Percentiles rank a stretch among this genome's conserved stretches.
phyloP scores from a whole-genome alignment of 805 yeast species.

The Saccharomycopsis malanga region DNA sequence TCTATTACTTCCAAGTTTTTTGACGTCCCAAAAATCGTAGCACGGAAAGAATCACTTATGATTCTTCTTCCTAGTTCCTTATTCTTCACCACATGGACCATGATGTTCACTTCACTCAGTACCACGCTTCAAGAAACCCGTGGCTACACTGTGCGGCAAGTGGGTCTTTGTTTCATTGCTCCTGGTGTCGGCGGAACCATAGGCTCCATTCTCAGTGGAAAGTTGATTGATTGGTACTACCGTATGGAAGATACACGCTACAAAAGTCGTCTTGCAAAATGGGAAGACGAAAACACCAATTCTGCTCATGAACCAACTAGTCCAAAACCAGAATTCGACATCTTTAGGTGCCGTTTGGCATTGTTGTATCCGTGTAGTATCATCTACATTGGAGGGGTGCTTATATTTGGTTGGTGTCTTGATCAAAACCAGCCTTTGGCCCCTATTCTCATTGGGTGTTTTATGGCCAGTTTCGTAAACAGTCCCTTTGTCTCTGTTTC shows the following conservation, averaged over 20 bases:
- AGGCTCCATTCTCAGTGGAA: conserved; percentile 57
- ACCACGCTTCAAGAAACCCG: conserved; percentile 46
- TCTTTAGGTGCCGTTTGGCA: conserved; percentile 12
- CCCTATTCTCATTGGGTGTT: conserved; percentile 42
- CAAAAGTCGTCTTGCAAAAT: conserved; percentile 23
- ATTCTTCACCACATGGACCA: conserved; percentile 64
- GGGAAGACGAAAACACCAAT: conserved; percentile 11
- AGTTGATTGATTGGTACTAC: conserved; percentile 47
- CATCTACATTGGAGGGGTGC: conserved; percentile 30
- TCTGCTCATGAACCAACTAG: not conserved
- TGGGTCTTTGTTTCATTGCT: conserved; percentile 70
- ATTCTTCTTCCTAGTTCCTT: conserved; percentile 45
- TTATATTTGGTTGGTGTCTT: conserved; percentile 72
- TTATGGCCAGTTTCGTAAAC: conserved; percentile 51
- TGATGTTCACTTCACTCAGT: conserved; percentile 59
- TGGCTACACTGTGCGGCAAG: conserved; percentile 42
- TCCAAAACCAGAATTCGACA: conserved; percentile 5
- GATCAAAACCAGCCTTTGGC: conserved; percentile 26
- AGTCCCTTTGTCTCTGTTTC: conserved; percentile 50
- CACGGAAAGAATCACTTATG: conserved; percentile 3
- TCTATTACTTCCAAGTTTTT: conserved; percentile 4
- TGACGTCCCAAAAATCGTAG: conserved; percentile 23
- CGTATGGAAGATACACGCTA: conserved; percentile 24
- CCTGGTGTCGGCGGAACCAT: conserved; percentile 60
- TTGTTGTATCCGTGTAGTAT: conserved; percentile 12